These are phyloP conservation scores for Clavariopsis aquatica DNA, from an alignment of 495 filamentous ascomycete species.

Conservation along the genomic window DNA sequence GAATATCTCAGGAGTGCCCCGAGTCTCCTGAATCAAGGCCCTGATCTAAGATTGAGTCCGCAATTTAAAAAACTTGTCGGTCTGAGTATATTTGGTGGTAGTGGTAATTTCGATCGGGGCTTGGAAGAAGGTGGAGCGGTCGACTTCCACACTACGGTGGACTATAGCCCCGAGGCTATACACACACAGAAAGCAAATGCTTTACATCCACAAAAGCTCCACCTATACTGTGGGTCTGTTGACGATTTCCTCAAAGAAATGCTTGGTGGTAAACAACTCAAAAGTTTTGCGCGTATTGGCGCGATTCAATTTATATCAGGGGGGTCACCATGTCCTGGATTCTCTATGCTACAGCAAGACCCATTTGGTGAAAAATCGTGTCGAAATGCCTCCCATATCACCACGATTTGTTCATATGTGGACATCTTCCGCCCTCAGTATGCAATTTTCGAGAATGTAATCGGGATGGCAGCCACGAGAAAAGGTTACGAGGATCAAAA, in stretches of 20 bases:
- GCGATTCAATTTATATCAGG: constrained; percentile 69
- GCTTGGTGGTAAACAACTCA: constrained; percentile 51
- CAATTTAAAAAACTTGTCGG: constrained; percentile 49
- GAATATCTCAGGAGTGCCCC: not conserved
- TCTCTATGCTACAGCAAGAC: constrained; percentile 59
- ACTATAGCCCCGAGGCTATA: constrained; percentile 62
- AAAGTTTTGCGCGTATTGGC: constrained; percentile 55
- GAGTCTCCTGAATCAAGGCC: constrained; percentile 55
- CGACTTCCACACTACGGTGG: constrained; percentile 63
- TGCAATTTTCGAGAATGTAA: constrained; percentile 73
- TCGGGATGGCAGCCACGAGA: constrained; percentile 54
- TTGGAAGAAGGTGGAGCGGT: constrained; percentile 70
- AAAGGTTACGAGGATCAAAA: constrained; percentile 51
- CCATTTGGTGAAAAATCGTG: constrained; percentile 51
- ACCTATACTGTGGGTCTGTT: constrained; percentile 65
- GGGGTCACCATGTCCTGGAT: constrained; percentile 74
- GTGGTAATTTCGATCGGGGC: constrained; percentile 72
- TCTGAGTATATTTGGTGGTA: constrained; percentile 71
- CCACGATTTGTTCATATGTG: constrained; percentile 69
- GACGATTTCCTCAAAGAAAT: constrained; percentile 64
- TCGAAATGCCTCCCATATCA: constrained; percentile 69
- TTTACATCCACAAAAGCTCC: constrained; percentile 36
- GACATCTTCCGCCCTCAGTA: constrained; percentile 74
- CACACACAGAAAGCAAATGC: constrained; percentile 69
- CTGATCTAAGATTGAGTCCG: constrained; percentile 46